Evolutionary conservation across 2,329 filamentous ascomycete species (phyloP).

Genomic region (Colletotrichum costaricense): DNA sequence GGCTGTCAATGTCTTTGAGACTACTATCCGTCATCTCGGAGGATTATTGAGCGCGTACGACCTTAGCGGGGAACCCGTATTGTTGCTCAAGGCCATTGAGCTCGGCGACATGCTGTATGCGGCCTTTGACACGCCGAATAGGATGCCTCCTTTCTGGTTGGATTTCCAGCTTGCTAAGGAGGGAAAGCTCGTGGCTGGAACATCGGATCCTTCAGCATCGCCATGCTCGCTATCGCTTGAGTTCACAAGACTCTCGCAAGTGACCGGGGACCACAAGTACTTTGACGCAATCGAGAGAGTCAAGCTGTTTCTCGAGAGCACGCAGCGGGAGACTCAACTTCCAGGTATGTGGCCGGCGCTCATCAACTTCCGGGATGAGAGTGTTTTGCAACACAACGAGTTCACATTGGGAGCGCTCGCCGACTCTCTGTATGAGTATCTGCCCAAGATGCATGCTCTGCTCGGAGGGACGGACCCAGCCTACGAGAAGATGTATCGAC

Average conservation of each 20-base stretch:
- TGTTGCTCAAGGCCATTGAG: constrained; percentile 72
- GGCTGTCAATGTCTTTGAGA: constrained; percentile 73
- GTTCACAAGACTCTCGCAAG: constrained; percentile 77
- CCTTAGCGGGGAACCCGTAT: constrained; percentile 64
- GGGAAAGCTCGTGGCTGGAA: constrained; percentile 25
- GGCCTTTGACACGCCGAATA: constrained; percentile 75
- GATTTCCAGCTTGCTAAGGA: constrained; percentile 30
- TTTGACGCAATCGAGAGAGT: constrained; percentile 78
- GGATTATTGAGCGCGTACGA: constrained; percentile 77
- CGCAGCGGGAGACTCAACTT: constrained; percentile 74
- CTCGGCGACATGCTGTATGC: constrained; percentile 73
- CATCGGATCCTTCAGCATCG: constrained; percentile 54
- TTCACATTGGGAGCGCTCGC: constrained; percentile 53
- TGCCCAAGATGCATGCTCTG: constrained; percentile 62
- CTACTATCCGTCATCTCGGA: constrained; percentile 77
- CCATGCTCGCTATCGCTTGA: constrained; percentile 77
- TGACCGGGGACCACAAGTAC: constrained; percentile 79
- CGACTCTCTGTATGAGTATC: constrained; percentile 56
- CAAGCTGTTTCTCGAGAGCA: constrained; percentile 72
- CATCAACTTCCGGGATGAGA: constrained; percentile 68
- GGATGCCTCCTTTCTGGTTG: constrained; percentile 61
- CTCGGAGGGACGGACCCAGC: constrained; percentile 65
- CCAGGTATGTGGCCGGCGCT: constrained; percentile 80
- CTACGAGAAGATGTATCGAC: constrained; percentile 68
- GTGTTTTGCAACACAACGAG: constrained; percentile 41